Evolutionary conservation across 2,329 filamentous ascomycete species (phyloP), one percentile per base, ranked within the genome.

Genomic region (Claviceps lovelessii): DNA sequence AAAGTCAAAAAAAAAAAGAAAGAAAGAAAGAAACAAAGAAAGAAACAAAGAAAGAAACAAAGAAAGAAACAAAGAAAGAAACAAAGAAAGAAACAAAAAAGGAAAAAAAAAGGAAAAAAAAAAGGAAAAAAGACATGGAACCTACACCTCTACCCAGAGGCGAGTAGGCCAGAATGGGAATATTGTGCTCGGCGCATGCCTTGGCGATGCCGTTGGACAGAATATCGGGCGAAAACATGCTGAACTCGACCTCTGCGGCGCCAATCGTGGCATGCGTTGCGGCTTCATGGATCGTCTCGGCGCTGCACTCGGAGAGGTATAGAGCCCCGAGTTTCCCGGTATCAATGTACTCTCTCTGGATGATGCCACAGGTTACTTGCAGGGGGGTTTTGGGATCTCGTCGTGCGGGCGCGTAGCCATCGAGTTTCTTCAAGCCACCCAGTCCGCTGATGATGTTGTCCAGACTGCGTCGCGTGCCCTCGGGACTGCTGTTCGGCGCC

Each of bases 161-260:
- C n/a, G 54, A 84, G 68, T 89, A 90, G 0, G 84, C 85, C 41
- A 88, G 69, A 50, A 90, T 70, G 0, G 85, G 83, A 57, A 91
- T 88, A 49, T 74, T 71, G 49, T 85, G 68, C 64, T 90, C 76
- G 0, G 72, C 75, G 62, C 81, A 85, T 0, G 78, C 74, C 2
- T 71, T 72, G 3, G 74, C 73, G 41, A 81, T 67, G 2, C 78
- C 77, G 59, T 80, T 79, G 28, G 64, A 65, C 31, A 78, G 67
- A 29, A 74, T 69, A 17, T 79, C 75, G 0, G 72, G 72, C 10
- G 67, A 62, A 62, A 73, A 78, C 56, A 80, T 66, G 57, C 73
- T 77, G 52, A 80, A 66, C 65, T 82, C 79, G 29, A 78, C 69
- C 67, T 82, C 78, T 17, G 75, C 75, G n/a, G 69, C 69, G 4